phyloP scores from a whole-genome alignment of 1,139 yeast genomes.

The Geotrichum bryndzae region DNA sequence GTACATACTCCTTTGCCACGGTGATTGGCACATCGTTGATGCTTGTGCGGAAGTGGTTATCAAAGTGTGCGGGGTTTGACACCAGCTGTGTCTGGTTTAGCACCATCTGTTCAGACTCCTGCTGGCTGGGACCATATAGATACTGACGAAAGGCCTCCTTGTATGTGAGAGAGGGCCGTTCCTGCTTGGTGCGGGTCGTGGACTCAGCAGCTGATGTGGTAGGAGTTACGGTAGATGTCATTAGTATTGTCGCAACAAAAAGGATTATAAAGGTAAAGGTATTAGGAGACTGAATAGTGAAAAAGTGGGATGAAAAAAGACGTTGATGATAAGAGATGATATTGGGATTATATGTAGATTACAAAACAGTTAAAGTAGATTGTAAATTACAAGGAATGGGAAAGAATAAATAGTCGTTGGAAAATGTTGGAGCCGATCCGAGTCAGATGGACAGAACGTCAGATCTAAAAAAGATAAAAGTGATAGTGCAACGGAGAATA shows the following conservation, averaged over 20 bases:
- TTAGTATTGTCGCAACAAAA: neutral
- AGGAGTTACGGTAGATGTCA: neutral
- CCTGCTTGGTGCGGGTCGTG: neutral
- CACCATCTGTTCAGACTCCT: constrained; percentile 39
- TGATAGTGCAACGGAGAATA: too few species aligned
- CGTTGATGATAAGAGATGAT: neutral
- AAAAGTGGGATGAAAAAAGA: neutral
- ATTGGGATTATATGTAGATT: neutral
- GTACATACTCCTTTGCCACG: constrained; percentile 47
- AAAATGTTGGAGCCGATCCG: too few species aligned
- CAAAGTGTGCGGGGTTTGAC: constrained; percentile 32
- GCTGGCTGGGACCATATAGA: constrained; percentile 37
- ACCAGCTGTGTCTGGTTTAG: constrained; percentile 51
- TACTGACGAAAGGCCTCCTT: constrained; percentile 41
- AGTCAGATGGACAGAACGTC: too few species aligned
- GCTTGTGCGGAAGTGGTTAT: neutral
- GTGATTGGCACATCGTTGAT: constrained; percentile 39
- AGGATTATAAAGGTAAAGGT: neutral
- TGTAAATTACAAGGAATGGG: too few species aligned
- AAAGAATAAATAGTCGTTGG: too few species aligned
- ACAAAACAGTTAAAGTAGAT: too few species aligned
- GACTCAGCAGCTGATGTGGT: neutral
- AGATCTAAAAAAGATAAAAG: too few species aligned
- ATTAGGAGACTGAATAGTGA: neutral
- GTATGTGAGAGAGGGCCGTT: constrained; percentile 25